Evolutionary conservation across 768 basidiomycete species (phyloP), one percentile per base, ranked within the genome.

Genomic region (Tricholomella constricta): DNA sequence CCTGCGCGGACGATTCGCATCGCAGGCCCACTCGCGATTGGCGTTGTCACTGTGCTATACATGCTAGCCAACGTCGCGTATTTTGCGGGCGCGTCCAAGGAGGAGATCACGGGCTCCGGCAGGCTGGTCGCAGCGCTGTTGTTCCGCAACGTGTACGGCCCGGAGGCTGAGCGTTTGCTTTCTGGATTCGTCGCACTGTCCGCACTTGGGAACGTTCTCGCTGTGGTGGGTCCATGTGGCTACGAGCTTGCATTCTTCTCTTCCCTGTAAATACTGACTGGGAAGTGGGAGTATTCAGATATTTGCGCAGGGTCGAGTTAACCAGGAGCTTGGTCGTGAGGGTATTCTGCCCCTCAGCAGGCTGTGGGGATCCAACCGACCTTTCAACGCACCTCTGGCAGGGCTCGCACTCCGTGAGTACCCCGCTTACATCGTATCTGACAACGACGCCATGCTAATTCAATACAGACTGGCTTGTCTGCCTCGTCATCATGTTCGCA

Each of bases 131-230:
- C 85, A 1, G 82, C 85, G 0, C 60, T 88, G 20, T 78, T 87
- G 60, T 89, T 89, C 66, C 74, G 80, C 43, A 85, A 85, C 57
- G 72, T 89, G 2, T 88, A 78, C 58, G 87, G 87, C 0, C 69
- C 70, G 0, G 64, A 66, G 3, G 78, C 85, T 0, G 81, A 83
- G 62, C 72, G 78, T 3, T 71, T 62, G 19, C 55, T 63, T 19
- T 50, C 47, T 4, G 48, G 40, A 1, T 56, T 61, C 15, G 54
- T 63, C 8, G 60, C 60, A 6, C 20, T 83, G 10, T 81, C 80
- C 4, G 71, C 79, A 2, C 61, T 84, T 6, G 83, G 81, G 2
- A 83, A 81, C 59, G 71, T 84, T 19, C 64, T 85, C 10, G 70
- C 81, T 4, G 69, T 78, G n/a, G 67, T 68, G 14, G 15, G 61